Evolutionary conservation across 805 yeast genomes (phyloP).

Genomic region (Phaffomyces thermotolerans): DNA sequence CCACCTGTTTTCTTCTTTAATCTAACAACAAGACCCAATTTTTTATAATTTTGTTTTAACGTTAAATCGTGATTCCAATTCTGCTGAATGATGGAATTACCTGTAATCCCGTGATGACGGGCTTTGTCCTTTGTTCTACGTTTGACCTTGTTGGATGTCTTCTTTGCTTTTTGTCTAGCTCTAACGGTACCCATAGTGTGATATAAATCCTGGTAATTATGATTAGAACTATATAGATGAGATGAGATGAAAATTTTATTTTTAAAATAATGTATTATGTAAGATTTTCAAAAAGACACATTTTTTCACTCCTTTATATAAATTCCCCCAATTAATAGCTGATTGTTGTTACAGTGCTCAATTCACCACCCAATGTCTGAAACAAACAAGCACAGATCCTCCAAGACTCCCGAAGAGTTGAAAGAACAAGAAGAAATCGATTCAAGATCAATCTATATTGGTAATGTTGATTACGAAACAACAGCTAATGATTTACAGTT

Average conservation of each 20-base stretch:
- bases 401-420: slow-evolving; percentile 24
- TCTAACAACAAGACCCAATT: slow-evolving; percentile 65
- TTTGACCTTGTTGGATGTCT: slow-evolving; percentile 62
- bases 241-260: too few relatives aligned
- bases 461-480: slow-evolving; percentile 40
- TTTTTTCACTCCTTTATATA: too few relatives aligned
- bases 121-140: slow-evolving; percentile 65
- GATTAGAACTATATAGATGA: too few relatives aligned
- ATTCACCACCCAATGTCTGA: too few relatives aligned
- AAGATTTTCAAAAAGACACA: too few relatives aligned
- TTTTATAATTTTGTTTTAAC: slow-evolving; percentile 77
- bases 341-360: too few relatives aligned
- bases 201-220: too few relatives aligned
- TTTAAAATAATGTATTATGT: too few relatives aligned
- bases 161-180: slow-evolving; percentile 74
- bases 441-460: slow-evolving; percentile 46
- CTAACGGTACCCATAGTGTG: slow-evolving; percentile 64
- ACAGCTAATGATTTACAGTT: slow-evolving; percentile 46
- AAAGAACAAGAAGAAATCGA: slow-evolving; percentile 39
- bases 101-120: slow-evolving; percentile 54
- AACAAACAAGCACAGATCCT: not conserved
- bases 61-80: slow-evolving; percentile 87
- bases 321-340: too few relatives aligned
- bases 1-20: slow-evolving; percentile 76
- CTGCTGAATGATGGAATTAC: slow-evolving; percentile 78